These are phyloP conservation scores for Isatis lusitanica DNA, from an alignment of 441 rosid species.

Conservation along the genomic window DNA sequence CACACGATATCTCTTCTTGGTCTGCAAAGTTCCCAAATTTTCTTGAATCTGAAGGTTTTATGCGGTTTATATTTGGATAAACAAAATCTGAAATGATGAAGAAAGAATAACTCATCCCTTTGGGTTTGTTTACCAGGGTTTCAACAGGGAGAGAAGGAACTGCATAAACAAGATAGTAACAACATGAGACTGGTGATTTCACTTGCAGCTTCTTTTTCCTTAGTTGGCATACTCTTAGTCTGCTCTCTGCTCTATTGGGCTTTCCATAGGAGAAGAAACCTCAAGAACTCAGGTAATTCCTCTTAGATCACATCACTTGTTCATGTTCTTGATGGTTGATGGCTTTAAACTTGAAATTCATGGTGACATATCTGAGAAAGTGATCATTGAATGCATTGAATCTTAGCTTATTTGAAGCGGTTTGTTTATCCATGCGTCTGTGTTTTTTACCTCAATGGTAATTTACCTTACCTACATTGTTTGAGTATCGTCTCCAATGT, in stretches of 20 bases:
- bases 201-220: conserved; percentile 60
- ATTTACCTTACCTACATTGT: conserved; percentile 18
- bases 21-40: background rate
- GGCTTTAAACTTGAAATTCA: background rate
- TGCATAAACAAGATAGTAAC: conserved; percentile 47
- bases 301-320: background rate
- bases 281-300: conserved; percentile 51
- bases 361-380: background rate
- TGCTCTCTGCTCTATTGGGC: conserved; percentile 54
- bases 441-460: background rate
- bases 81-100: background rate
- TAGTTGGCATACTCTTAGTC: conserved; percentile 47
- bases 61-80: background rate
- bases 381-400: background rate
- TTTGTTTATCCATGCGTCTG: background rate
- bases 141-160: conserved; percentile 42
- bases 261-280: conserved; percentile 44
- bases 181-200: conserved; percentile 48
- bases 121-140: conserved; percentile 42
- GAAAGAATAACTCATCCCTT: background rate
- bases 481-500: conserved; percentile 1
- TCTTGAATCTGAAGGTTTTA: conserved; percentile 19
- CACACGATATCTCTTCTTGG: conserved; percentile 1
- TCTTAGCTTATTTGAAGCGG: background rate
- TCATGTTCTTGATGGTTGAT: conserved; percentile 21